Evolutionary conservation across 176 grass and related monocot genomes (phyloP), one percentile per base, ranked within the genome.

Genomic region (Carex pumila): DNA sequence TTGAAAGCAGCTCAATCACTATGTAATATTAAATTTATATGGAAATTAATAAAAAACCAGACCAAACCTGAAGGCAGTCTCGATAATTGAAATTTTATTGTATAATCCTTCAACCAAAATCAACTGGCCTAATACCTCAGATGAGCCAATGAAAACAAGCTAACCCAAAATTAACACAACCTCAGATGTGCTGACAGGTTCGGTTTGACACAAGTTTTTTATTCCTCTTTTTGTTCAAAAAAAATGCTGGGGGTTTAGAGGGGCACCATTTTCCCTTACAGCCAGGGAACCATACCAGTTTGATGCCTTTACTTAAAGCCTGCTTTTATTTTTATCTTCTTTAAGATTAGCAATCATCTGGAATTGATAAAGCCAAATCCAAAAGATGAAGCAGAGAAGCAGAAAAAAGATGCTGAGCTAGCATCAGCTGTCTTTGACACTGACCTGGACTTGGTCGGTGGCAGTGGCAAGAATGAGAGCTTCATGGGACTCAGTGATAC

Each of bases 311-410:
- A 32, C 50, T 76, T 76, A 76, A 55, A 76, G 22, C 21, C 49
- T 71, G 37, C 68, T 71, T 75, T 75, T 5, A 37, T 63, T 83
- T 67, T 85, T 43, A 3, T 45, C 50, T 9, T 43, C n/a, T 60
- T 53, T 58, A 84, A 98, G 95, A 94, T 94, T 84, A 98, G 95
- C 77, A 98, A 98, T 79, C 95, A 98, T 89, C 75, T 98, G 86
- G 95, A 98, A 79, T 79, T 98, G 79, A 94, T 94, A 98, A 98
- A 98, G 70, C 95, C 95, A 41, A 98, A 93, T 85, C 91, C 84
- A 47, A 98, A 87, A 67, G 95, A 98, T 86, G 95, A 94, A 43
- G 19, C 79, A 68, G 95, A 98, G 80, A 98, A 98, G 85, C 91
- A 98, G 73, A 94, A 94, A 86, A 98, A 98, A 84, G 95, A 98